Conservation (phyloP, 129 eudicot genomes). For the Mikania micrantha region DNA sequence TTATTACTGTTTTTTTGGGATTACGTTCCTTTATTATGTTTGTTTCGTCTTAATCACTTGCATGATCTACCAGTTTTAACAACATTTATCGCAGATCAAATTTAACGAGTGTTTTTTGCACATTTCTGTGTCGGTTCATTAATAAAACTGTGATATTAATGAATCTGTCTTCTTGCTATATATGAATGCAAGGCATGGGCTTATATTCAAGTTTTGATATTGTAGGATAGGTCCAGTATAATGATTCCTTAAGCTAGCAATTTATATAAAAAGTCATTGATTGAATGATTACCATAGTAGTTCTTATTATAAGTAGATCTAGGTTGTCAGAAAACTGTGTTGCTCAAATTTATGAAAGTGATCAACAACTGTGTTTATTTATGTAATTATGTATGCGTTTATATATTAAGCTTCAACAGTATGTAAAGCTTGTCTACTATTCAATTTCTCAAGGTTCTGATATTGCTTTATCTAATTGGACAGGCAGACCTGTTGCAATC, state of each 20-base stretch:
- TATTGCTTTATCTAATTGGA: constrained; percentile 15
- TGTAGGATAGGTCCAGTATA: not conserved
- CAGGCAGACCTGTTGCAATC: constrained; percentile 72
- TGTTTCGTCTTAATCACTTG: not conserved
- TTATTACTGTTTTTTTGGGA: constrained; percentile 11
- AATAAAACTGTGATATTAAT: not conserved
- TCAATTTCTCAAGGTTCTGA: constrained; percentile 1
- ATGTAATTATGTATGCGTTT: not conserved
- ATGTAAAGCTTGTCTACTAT: not conserved
- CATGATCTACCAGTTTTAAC: not conserved
- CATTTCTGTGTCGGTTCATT: not conserved
- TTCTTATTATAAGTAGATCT: not conserved
- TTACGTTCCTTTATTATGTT: not conserved
- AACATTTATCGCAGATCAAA: constrained; percentile 6
- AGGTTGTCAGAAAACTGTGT: not conserved
- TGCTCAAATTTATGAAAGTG: not conserved
- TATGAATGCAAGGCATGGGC: not conserved
- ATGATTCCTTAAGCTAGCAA: not conserved
- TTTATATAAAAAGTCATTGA: not conserved
- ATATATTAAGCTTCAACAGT: not conserved
- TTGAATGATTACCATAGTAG: not conserved
- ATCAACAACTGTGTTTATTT: too few relatives aligned
- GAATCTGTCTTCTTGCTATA: not conserved
- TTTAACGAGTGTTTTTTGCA: constrained; percentile 1
- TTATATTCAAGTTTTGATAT: not conserved